Evolutionary conservation across 202 grass and related monocot species (phyloP).

Genomic region (Thinopyrum obtusiflorum): DNA sequence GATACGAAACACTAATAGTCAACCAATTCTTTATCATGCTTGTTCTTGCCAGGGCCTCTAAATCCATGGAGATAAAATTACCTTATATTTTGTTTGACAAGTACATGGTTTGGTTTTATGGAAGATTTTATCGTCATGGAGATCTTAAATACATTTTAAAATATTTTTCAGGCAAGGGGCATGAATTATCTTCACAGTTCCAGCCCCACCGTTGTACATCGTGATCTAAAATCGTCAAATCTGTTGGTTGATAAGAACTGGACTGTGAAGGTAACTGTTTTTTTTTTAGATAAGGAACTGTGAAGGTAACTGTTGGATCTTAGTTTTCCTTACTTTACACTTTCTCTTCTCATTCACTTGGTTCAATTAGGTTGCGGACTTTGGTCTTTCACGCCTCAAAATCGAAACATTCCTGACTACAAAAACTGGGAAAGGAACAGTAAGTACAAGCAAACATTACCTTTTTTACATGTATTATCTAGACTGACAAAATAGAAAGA

Average conservation of each 20-base stretch:
- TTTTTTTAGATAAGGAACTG: constrained; percentile 21
- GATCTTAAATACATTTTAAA: constrained; percentile 13
- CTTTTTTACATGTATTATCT: not conserved
- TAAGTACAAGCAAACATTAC: constrained; percentile 33
- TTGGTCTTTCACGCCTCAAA: constrained; percentile 94
- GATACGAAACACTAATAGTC: not conserved
- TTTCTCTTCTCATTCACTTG: constrained; percentile 31
- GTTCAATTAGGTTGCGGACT: constrained; percentile 80
- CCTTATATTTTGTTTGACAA: not conserved
- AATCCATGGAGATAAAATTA: not conserved
- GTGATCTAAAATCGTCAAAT: constrained; percentile 94
- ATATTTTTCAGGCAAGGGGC: constrained; percentile 66
- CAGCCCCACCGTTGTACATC: constrained; percentile 79
- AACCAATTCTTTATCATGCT: not conserved
- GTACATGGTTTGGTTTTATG: not conserved
- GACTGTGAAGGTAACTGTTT: constrained; percentile 78
- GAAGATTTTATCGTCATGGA: not conserved
- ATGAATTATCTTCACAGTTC: constrained; percentile 99
- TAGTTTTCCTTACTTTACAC: not conserved
- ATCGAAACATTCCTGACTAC: constrained; percentile 78
- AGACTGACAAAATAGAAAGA: not conserved
- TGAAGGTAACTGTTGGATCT: constrained; percentile 57
- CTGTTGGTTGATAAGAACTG: constrained; percentile 98
- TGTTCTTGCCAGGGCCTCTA: not conserved
- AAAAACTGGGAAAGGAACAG: constrained; percentile 92